Percentiles rank a stretch among this genome's conserved stretches.
phyloP scores from a whole-genome alignment of 148 eudicot genomes.

The Vaccinium darrowii region DNA sequence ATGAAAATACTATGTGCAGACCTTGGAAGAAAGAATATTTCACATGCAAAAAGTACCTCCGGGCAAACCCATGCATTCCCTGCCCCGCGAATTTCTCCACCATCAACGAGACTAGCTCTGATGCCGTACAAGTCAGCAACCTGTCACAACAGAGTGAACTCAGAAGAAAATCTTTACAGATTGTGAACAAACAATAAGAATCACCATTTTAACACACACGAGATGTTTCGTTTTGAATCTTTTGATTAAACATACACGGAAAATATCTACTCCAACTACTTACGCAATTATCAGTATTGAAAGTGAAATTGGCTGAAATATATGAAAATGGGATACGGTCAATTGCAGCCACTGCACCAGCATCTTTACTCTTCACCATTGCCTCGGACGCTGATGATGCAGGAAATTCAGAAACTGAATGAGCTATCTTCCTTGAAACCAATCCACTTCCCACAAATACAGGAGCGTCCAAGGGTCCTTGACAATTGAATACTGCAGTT shows the following conservation, averaged over 20 bases:
- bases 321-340: slow-evolving; percentile 86
- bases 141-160: slow-evolving; percentile 37
- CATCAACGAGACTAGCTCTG: slow-evolving; percentile 91
- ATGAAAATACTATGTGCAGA: not conserved
- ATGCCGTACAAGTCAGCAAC: slow-evolving; percentile 98
- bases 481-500: slow-evolving; percentile 94
- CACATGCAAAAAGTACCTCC: slow-evolving; percentile 53
- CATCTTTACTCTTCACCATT: slow-evolving; percentile 82
- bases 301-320: slow-evolving; percentile 94
- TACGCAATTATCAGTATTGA: slow-evolving; percentile 94
- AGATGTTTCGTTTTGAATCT: not conserved
- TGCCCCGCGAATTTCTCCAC: slow-evolving; percentile 99
- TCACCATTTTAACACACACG: not conserved
- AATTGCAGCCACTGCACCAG: slow-evolving; percentile 96
- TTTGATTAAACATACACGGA: not conserved
- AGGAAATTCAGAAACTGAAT: slow-evolving; percentile 49
- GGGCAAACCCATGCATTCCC: slow-evolving; percentile 99
- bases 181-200: slow-evolving; percentile 2
- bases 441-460: slow-evolving; percentile 97
- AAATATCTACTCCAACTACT: slow-evolving; percentile 31
- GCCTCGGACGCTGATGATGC: slow-evolving; percentile 79
- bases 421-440: slow-evolving; percentile 78
- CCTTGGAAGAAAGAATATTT: slow-evolving; percentile 14
- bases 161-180: not conserved
- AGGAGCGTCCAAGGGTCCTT: slow-evolving; percentile 97